phyloP scores from a whole-genome alignment of 768 basidiomycete species.

The Agrocybe chaxingu region DNA sequence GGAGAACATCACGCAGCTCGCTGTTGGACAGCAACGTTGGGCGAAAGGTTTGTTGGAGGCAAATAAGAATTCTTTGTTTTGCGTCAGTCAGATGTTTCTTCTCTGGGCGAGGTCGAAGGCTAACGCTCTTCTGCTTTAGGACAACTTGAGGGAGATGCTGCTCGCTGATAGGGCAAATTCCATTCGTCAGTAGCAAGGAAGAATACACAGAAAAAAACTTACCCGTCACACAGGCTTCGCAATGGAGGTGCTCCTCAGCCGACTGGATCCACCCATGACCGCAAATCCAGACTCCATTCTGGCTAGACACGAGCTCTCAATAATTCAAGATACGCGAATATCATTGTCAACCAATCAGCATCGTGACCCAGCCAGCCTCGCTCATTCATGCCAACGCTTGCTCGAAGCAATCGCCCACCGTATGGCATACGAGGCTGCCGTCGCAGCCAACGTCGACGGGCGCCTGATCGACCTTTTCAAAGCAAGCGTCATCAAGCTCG shows the following conservation, averaged over 20 bases:
- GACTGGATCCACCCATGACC: constrained; percentile 17
- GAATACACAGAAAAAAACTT: neutral
- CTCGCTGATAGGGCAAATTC: too few relatives aligned
- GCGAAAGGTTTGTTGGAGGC: too few relatives aligned
- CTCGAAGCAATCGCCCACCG: constrained; percentile 44
- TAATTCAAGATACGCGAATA: constrained; percentile 15
- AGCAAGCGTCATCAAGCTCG: too few relatives aligned
- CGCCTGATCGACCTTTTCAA: too few relatives aligned
- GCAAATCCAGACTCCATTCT: constrained; percentile 15
- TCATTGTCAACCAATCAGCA: constrained; percentile 19
- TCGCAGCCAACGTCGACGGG: too few relatives aligned
- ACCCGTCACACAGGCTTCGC: constrained; percentile 19
- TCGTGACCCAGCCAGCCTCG: constrained; percentile 34
- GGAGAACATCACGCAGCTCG: too few relatives aligned
- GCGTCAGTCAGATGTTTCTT: too few relatives aligned
- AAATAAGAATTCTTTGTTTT: too few relatives aligned
- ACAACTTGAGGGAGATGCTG: too few relatives aligned
- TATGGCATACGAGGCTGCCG: constrained; percentile 16
- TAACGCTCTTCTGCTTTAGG: too few relatives aligned
- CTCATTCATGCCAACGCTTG: constrained; percentile 29
- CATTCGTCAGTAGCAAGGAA: neutral
- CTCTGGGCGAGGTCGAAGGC: too few relatives aligned
- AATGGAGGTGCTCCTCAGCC: constrained; percentile 21
- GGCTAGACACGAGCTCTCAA: constrained; percentile 16
- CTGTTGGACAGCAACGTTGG: too few relatives aligned